Base-by-base conservation (phyloP, 176 grass and related monocot genomes). In the Otatea glauca region DNA sequence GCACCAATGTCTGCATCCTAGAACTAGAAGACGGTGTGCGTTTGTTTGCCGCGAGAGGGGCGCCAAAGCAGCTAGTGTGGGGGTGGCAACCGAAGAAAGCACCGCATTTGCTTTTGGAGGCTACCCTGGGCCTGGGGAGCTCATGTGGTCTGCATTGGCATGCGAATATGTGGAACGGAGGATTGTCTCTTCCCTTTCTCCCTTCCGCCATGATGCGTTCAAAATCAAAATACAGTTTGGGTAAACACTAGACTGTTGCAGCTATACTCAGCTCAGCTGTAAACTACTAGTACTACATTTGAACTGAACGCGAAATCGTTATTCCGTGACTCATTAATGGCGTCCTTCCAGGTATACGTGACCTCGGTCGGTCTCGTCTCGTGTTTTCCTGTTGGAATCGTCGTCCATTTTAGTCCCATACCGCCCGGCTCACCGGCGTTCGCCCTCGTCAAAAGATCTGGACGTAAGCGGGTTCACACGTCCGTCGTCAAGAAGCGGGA, bases 11-110 rank as follows among this genome's bases (percentile, higher is more conserved):
- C 76, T 37, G 82, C 8, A 66, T 80, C 81, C 87, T 43, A 42
- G 50, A 59, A 80, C 87, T 43, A 42, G 50, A 59, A 80, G 68
- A 47, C 82, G 81, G 53, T 70, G 60, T 7, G 68, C 58, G 35
- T 16, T 37, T 77, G 56, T 42, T 21, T 21, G 83, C 8, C 8
- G 8, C 1, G 39, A 41, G 41, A 9, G 41, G 9, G 41, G 1
- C 41, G 41, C 41, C 41, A 43, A 43, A 43, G 7, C 41, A 43
- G 41, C 41, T 8, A 41, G 6, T 41, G 39, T 7, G 39, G 39
- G 39, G 39, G 39, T 7, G 39, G 39, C 39, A 6, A 41, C 39
- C 6, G 6, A 7, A 41, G 39, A 41, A 41, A 41, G 39, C 49
- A 56, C 27, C 83, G 83, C 65, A 47, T 61, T 24, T 48, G 83